phyloP scores from a whole-genome alignment of 2,329 filamentous ascomycete genomes.

The Microsporum canis region DNA sequence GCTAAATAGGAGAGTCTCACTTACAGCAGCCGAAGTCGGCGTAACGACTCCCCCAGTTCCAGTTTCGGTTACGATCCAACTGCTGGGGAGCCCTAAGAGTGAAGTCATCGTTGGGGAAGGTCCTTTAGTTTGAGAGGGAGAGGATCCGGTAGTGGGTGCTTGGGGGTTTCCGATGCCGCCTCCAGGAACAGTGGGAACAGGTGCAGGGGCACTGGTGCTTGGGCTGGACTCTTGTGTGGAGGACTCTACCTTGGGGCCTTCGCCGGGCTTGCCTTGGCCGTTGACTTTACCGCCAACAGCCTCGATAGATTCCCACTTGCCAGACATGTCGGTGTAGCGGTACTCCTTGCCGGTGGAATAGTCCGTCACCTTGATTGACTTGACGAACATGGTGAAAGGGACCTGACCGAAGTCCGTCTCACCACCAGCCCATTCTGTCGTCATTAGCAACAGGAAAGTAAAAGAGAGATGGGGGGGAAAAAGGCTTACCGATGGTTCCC shows the following conservation, averaged over 20 bases:
- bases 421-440: constrained; percentile 66
- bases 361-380: constrained; percentile 65
- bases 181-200: neutral
- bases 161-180: constrained; percentile 4
- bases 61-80: constrained; percentile 67
- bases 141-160: neutral
- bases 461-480: neutral
- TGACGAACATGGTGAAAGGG: constrained; percentile 77
- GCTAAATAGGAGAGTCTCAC: constrained; percentile 40
- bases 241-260: constrained; percentile 31
- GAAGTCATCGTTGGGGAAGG: constrained; percentile 34
- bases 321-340: constrained; percentile 64
- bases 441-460: neutral
- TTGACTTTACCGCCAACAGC: constrained; percentile 70
- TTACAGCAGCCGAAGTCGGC: constrained; percentile 54
- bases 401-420: constrained; percentile 71
- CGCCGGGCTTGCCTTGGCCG: constrained; percentile 46
- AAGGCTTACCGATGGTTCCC: constrained; percentile 58
- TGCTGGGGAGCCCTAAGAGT: constrained; percentile 54
- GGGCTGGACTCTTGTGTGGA: constrained; percentile 48
- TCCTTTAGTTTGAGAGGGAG: constrained; percentile 18
- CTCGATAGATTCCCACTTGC: constrained; percentile 69
- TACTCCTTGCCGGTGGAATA: constrained; percentile 89
- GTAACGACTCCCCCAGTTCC: constrained; percentile 70
- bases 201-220: constrained; percentile 35